Base-by-base conservation (phyloP, 2,329 filamentous ascomycete species). In the Calonectria henricotiae region DNA sequence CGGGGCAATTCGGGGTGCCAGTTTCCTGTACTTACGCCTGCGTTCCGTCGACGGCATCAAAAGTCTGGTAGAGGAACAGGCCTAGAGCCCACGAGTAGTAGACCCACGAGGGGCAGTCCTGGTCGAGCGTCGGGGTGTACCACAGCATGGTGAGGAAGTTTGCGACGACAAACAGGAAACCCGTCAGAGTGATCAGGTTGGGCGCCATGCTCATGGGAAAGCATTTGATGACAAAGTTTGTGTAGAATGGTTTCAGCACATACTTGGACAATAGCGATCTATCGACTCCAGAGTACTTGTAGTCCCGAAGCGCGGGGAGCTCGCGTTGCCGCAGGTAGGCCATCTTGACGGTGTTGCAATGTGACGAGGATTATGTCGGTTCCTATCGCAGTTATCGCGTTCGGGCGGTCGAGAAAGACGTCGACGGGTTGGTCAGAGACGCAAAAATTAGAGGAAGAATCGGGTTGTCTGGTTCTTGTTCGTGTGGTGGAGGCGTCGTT, bases 241-340 rank as follows among this genome's bases (percentile, higher is more conserved):
- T 97, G 87, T 98, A 99, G 85, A 98, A 99, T 8, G 96, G 96
- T 88, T 99, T 98, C 79, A 99, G 87, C 74, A 99, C 90, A 86
- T 98, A 98, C 82, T 92, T 94, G 74, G 95, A 98, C 46, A 94
- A 88, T 71, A 98, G 87, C 70, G 95, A 98, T 82, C 93, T 93
- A 84, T 99, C 96, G 78, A 98, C 93, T 68, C 90, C 90, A 46
- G 93, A 94, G 88, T 99, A 99, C 85, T 97, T 96, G 91, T 99
- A 99, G 84, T 95, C 89, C 83, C 93, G 94, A 78, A 99, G 91
- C 81, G 94, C 94, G 44, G 93, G 91, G 73, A 99, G 92, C 85
- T 94, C 92, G 80, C 95, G 91, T 84, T 98, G 94, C 75, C 96
- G 94, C 71, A 99, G 95, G 88, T 98, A 98, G 72, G 96, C 95